Percentiles rank a stretch among this genome's conserved stretches.
phyloP scores from a whole-genome alignment of 805 yeast genomes.

The Grigorovia yakushimaensis region DNA sequence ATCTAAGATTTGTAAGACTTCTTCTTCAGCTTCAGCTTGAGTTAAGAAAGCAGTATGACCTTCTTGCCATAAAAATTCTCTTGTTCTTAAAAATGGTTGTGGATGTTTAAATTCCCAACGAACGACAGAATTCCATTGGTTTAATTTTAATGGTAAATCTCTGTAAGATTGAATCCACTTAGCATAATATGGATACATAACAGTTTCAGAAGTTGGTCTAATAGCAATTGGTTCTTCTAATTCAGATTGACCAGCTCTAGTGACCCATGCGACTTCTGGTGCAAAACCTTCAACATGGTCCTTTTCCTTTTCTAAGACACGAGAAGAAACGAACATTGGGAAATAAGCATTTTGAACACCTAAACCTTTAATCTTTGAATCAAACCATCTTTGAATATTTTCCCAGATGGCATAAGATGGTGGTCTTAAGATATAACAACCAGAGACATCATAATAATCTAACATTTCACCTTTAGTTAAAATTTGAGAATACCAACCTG shows the following conservation, averaged over 20 bases:
- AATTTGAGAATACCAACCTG: conserved; percentile 96
- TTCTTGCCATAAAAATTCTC: conserved; percentile 99
- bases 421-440: conserved; percentile 96
- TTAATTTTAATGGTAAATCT: conserved; percentile 89
- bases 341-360: conserved; percentile 94
- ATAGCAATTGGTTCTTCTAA: conserved; percentile 97
- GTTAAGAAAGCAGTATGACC: conserved; percentile 98
- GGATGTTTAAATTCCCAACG: conserved; percentile 99
- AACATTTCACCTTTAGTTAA: conserved; percentile 96
- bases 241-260: conserved; percentile 88
- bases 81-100: conserved; percentile 96
- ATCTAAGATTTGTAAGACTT: conserved; percentile 79
- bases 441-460: conserved; percentile 97
- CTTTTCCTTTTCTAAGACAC: conserved; percentile 92
- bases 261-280: conserved; percentile 99
- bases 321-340: conserved; percentile 95
- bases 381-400: conserved; percentile 79
- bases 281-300: conserved; percentile 99
- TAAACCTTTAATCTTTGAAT: conserved; percentile 64
- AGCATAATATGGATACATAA: conserved; percentile 98
- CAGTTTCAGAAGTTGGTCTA: conserved; percentile 98
- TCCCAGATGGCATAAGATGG: conserved; percentile 95
- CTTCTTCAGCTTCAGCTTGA: conserved; percentile 66
- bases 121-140: conserved; percentile 99
- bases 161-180: conserved; percentile 98